These are phyloP conservation scores for Moesziomyces parantarcticus DNA, from an alignment of 1,284 basidiomycete genomes.

Conservation along the genomic window DNA sequence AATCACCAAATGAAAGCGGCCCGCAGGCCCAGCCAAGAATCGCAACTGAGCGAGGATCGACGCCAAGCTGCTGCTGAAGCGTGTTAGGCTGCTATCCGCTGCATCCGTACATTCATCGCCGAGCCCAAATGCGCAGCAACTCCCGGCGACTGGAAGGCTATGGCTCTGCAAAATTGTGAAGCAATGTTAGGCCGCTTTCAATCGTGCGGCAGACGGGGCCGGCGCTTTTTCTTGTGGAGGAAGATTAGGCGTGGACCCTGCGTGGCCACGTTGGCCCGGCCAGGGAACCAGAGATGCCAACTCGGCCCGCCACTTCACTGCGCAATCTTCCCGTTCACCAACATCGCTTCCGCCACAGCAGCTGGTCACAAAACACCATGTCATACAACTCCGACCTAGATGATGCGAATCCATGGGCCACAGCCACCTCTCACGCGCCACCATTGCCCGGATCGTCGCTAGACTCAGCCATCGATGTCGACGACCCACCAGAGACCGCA, in stretches of 20 bases:
- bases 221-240: too few relatives aligned
- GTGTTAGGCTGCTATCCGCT: too few relatives aligned
- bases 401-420: constrained; percentile 33
- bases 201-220: too few relatives aligned
- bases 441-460: constrained; percentile 18
- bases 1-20: too few relatives aligned
- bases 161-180: too few relatives aligned
- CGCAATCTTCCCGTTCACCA: neutral
- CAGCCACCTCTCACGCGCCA: neutral
- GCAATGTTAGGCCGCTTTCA: too few relatives aligned
- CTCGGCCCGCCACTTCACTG: neutral
- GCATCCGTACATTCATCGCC: too few relatives aligned
- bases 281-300: neutral
- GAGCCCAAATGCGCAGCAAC: too few relatives aligned
- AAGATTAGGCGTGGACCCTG: too few relatives aligned
- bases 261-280: neutral
- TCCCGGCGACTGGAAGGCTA: too few relatives aligned
- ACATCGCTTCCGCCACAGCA: neutral
- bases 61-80: too few relatives aligned
- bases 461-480: constrained; percentile 30
- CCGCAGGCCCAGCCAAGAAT: too few relatives aligned
- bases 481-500: constrained; percentile 26
- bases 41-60: neutral
- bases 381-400: constrained; percentile 9
- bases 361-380: constrained; percentile 10